Evolutionary conservation across 2,329 filamentous ascomycete species (phyloP), one percentile per base, ranked within the genome.

Genomic region (Scedosporium apiospermum): DNA sequence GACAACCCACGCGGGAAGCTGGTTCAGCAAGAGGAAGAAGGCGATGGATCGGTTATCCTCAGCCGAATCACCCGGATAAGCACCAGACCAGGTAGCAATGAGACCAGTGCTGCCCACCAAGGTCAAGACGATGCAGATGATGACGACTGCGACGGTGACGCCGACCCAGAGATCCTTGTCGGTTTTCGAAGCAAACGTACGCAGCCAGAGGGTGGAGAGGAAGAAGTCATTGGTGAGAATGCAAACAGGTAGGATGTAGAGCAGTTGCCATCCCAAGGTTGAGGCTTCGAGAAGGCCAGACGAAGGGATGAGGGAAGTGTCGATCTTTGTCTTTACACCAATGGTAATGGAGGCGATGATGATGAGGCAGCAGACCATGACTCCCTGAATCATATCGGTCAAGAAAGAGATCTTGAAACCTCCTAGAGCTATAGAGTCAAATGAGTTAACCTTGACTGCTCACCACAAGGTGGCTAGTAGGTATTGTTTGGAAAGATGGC

Each of bases 221-320:
- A 95, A 95, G 79, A 95, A 93, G 77, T 93, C 87, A 76, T 93
- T 95, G 64, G 90, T 93, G 63, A 93, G 71, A 66, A 95, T 83
- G 55, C 90, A 90, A 5, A 95, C 82, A 0, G 91, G 89, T 1
- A 95, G 81, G 67, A 95, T 93, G 76, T 93, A 95, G 42, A 95
- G 78, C 14, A 95, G 82, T 74, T 95, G 90, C 89, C 91, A 95
- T 62, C 91, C 91, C 1, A 95, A 80, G 2, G 91, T 80, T 63
- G 77, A 89, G 4, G 87, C 68, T 55, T 91, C 78, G n/a, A 88
- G 82, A 27, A 91, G 81, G 7, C 86, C 86, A 0, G 89, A 92
- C 4, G 83, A 76, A 1, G 84, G 83, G 68, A 95, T 85, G 12
- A 91, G 79, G 44, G 81, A 81, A 34, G 79, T 83, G 70, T 93